phyloP scores from a whole-genome alignment of 306 rosid species.

The Quercus dentata region DNA sequence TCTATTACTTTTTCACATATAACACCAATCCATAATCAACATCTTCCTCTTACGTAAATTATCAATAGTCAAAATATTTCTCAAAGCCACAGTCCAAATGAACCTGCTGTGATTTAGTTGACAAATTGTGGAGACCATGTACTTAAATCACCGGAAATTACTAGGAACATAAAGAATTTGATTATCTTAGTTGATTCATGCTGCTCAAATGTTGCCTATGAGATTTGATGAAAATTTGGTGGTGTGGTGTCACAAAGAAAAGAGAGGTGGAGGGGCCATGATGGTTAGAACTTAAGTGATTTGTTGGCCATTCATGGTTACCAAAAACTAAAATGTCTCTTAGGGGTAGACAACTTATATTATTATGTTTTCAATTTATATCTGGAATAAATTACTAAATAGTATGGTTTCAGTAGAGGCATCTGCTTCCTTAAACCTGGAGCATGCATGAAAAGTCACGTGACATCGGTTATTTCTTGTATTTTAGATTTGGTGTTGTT shows the following conservation, averaged over 20 bases:
- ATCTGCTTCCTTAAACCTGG: neutral
- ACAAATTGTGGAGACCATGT: neutral
- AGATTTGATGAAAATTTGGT: neutral
- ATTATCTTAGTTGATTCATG: neutral
- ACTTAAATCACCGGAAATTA: neutral
- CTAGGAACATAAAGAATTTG: neutral
- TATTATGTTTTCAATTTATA: too few species aligned
- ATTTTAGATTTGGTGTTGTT: neutral
- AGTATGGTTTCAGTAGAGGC: neutral
- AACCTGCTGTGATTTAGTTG: neutral
- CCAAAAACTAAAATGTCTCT: too few species aligned
- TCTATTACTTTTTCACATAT: too few species aligned
- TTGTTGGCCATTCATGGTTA: too few species aligned
- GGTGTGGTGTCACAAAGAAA: too few species aligned
- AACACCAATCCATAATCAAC: too few species aligned
- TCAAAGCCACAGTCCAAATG: too few species aligned
- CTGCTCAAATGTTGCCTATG: neutral
- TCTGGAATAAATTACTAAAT: neutral
- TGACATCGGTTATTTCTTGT: neutral
- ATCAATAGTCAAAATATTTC: too few species aligned
- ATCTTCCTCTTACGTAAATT: too few species aligned
- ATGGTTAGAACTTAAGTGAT: too few species aligned
- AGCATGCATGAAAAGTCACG: neutral
- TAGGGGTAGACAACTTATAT: too few species aligned
- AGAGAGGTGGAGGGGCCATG: too few species aligned